phyloP scores from a whole-genome alignment of 2,329 filamentous ascomycete genomes.

The Passalora sequoiae region DNA sequence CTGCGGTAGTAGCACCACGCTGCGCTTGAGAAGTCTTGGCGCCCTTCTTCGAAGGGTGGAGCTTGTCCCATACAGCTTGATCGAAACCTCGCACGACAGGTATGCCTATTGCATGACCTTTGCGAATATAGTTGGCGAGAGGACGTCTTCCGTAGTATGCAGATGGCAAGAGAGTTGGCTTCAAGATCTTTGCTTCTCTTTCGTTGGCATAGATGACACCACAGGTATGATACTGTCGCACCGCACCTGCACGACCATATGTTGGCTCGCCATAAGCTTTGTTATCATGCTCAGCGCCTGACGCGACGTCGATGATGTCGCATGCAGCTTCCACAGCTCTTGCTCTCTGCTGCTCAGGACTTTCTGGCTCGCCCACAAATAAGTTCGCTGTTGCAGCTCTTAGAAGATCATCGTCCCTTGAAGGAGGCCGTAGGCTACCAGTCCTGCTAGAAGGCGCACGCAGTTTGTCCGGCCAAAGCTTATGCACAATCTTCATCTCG shows the following conservation, averaged over 20 bases:
- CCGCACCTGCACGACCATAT: constrained; percentile 39
- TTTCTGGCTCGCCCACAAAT: constrained; percentile 34
- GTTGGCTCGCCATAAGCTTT: constrained; percentile 43
- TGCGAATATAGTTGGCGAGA: constrained; percentile 72
- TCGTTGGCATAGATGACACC: constrained; percentile 83
- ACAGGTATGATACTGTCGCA: constrained; percentile 63
- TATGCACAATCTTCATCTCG: constrained; percentile 84
- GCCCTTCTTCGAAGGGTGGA: constrained; percentile 54
- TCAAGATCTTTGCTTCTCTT: constrained; percentile 74
- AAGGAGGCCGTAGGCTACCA: constrained; percentile 1
- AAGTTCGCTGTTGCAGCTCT: constrained; percentile 26
- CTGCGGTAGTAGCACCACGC: constrained; percentile 43
- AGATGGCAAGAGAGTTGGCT: constrained; percentile 78
- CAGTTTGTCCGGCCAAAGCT: constrained; percentile 70
- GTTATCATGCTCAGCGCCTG: constrained; percentile 43
- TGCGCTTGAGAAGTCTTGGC: constrained; percentile 39
- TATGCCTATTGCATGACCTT: constrained; percentile 74
- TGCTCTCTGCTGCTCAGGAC: constrained; percentile 41
- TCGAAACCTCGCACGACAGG: constrained; percentile 88
- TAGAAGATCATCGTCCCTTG: constrained; percentile 21
- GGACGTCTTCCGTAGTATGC: constrained; percentile 78
- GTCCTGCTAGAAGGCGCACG: constrained; percentile 20
- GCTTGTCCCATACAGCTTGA: constrained; percentile 65
- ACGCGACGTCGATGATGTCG: constrained; percentile 46
- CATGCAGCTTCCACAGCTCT: constrained; percentile 42